Base-by-base conservation (phyloP, 768 basidiomycete genomes). In the Russula emetica region DNA sequence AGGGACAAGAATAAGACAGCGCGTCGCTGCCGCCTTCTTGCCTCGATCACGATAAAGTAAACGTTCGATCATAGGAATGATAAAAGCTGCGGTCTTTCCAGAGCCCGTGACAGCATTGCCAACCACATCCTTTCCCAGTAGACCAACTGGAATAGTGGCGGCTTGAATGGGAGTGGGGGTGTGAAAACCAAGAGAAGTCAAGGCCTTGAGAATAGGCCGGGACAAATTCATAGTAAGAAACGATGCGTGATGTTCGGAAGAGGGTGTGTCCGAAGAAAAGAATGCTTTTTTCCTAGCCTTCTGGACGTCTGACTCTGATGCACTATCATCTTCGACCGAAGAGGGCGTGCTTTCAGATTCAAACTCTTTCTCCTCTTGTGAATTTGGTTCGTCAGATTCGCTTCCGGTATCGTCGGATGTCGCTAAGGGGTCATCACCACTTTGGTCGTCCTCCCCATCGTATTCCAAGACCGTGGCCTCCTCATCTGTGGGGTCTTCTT, bases 61-160 rank as follows among this genome's bases (percentile, higher is more conserved):
- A 62, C 97, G 88, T 74, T 99, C 97, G 55, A 95, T 75, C 77
- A 95, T 89, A 45, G 97, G 97, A 63, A 98, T 86, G 71, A 90
- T 88, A 76, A 98, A 99, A 2, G 97, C 97, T 11, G 94, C 96
- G 1, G 97, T 99, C 79, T 99, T 99, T 64, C 97, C 97, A 5
- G 94, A 97, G 65, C 97, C 97, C 20, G 97, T 99, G 20, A 96
- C 92, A 22, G 97, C 96, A 63, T 85, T 88, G 36, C 96, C 97
- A 58, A 99, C 94, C 42, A 99, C 83, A 73, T 99, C 97, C 72
- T 97, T 94, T 56, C 97, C 97, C 26, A 95, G 74, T 22, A 99
- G 83, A 26, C 94, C 96, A 49, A 94, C 86, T 20, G 97, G 97
- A 60, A 99, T 92, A 14, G 95, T 89, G 49, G 91, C 87, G 2